Evolutionary conservation across 2,329 filamentous ascomycete genomes (phyloP).

Genomic region (Paramyrothecium sp.): DNA sequence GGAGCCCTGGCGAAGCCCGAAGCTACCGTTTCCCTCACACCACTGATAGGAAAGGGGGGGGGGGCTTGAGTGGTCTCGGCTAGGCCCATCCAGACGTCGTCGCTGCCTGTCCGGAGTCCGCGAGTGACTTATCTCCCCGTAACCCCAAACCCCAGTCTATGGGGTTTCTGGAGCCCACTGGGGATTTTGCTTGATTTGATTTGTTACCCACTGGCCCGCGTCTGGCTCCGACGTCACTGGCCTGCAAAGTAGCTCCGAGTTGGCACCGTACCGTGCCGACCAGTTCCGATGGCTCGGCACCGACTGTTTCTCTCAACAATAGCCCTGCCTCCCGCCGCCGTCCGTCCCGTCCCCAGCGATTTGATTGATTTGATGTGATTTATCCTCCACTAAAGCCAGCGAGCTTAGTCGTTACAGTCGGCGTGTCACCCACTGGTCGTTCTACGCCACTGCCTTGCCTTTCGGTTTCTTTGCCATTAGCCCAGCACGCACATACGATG

Average conservation of each 20-base stretch:
- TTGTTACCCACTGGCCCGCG: background rate
- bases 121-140: background rate
- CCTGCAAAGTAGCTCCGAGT: slow-evolving; percentile 5
- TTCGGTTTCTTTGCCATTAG: background rate
- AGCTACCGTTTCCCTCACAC: too few relatives aligned
- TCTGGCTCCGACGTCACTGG: background rate
- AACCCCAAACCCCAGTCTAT: background rate
- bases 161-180: background rate
- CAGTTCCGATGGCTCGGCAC: background rate
- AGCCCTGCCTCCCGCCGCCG: too few relatives aligned
- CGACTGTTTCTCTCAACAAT: background rate
- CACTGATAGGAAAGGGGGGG: background rate
- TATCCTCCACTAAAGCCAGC: too few relatives aligned
- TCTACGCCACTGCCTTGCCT: background rate
- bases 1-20: too few relatives aligned
- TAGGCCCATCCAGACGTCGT: background rate
- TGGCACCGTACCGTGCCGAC: slow-evolving; percentile 4
- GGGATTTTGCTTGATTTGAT: background rate
- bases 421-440: background rate
- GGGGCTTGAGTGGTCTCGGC: background rate
- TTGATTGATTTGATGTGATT: too few relatives aligned
- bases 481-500: too few relatives aligned
- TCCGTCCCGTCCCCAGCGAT: background rate
- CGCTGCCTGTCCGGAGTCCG: background rate
- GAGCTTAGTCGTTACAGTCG: background rate